Base-by-base conservation (phyloP, 2,329 filamentous ascomycete species). In the Purpureocillium lavendulum region DNA sequence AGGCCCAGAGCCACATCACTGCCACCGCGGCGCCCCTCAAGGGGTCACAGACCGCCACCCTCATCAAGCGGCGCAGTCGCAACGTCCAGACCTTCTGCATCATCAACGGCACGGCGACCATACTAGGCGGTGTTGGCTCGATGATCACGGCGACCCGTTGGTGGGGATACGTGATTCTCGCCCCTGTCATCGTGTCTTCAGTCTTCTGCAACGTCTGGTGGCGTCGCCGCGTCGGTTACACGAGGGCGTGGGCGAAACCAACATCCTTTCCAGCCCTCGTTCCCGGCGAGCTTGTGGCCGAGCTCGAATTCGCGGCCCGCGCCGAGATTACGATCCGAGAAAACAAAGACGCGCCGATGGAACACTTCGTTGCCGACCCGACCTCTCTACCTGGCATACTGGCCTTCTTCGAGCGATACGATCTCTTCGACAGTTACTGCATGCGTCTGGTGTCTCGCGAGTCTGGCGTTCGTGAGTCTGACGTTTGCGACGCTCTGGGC, bases 151-250 rank as follows among this genome's bases (percentile, higher is more conserved):
- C 70, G 0, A 67, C 65, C 3, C 48, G 54, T 21, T 76, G 72
- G 72, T 70, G 65, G 62, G 73, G 66, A 2, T 77, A 77, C 36
- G 56, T 73, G 0, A 58, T 75, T 0, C 52, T 75, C 4, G 57
- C 68, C 3, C 72, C 71, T 0, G 73, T 72, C 44, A 69, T 75
- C 8, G 40, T 68, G 3, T 56, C 62, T 0, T 61, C 68, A 1
- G 56, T 69, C 2, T 52, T 64, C 7, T 67, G 66, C 49, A 75
- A 75, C 37, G 53, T 61, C n/a, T 65, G 69, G 52, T 75, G 69
- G 67, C 55, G 70, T 2, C 51, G 51, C 4, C 54, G 61, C 16
- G 58, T 74, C 2, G 70, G 69, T 1, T 74, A 75, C 40, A 39
- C 45, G 3, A 45, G 49, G 7, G 29, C 37, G 15, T 29, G 12